A percentile compares a stretch with the other conserved stretches of the same genome.
Conservation (phyloP, 2,329 filamentous ascomycete genomes). For the Bipolaris gigantea region DNA sequence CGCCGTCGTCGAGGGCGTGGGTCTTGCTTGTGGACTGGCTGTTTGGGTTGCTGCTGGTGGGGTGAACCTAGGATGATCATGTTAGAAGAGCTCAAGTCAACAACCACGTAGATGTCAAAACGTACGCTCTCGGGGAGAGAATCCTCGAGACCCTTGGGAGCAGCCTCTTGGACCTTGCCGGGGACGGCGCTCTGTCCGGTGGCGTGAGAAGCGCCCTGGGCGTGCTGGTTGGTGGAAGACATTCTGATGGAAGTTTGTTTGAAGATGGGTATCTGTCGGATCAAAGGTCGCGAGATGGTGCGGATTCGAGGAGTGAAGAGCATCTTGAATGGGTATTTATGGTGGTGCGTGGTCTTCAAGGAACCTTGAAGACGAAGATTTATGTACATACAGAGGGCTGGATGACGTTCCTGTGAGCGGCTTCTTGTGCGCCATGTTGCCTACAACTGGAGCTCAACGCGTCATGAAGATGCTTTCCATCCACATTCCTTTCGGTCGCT, state of each 20-base stretch:
- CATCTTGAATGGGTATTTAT: slow-evolving; percentile 14
- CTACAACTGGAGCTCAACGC: background rate
- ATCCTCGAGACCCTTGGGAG: slow-evolving; percentile 45
- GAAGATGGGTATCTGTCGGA: slow-evolving; percentile 17
- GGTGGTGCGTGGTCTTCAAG: background rate
- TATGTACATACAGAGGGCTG: slow-evolving; percentile 6
- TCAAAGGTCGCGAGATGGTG: slow-evolving; percentile 21
- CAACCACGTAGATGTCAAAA: background rate
- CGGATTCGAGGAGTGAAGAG: slow-evolving; percentile 24
- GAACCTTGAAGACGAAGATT: background rate
- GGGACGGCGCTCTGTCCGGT: slow-evolving; percentile 46
- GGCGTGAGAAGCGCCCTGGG: slow-evolving; percentile 50
- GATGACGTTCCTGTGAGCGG: slow-evolving; percentile 1
- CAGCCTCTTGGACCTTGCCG: slow-evolving; percentile 45
- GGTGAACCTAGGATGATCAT: slow-evolving; percentile 36
- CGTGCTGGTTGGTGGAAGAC: slow-evolving; percentile 39
- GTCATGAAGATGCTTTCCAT: slow-evolving; percentile 1
- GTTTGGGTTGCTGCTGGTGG: slow-evolving; percentile 42
- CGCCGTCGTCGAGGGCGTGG: slow-evolving; percentile 45
- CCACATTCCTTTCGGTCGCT: background rate
- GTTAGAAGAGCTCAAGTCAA: slow-evolving; percentile 15
- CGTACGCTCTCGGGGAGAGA: slow-evolving; percentile 43
- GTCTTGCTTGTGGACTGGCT: slow-evolving; percentile 41
- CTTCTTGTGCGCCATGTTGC: background rate
- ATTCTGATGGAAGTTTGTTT: slow-evolving; percentile 25